Evolutionary conservation across 2,329 filamentous ascomycete species (phyloP).

Genomic region (Bipolaris gigantea): DNA sequence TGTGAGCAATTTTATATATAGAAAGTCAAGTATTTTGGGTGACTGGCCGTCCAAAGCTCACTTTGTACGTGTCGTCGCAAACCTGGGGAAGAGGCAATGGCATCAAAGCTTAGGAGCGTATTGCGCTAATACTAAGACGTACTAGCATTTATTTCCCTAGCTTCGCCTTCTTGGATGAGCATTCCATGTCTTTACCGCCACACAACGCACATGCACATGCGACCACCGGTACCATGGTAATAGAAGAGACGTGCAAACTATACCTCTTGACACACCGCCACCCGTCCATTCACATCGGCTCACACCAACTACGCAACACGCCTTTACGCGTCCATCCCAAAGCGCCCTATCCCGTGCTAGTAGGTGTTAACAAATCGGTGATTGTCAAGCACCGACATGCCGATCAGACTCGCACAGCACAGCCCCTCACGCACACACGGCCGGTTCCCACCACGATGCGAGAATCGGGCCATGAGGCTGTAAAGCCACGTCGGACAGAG

Average conservation of each 20-base stretch:
- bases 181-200: not conserved
- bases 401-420: slow-evolving; percentile 1
- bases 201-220: slow-evolving; percentile 3
- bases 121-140: not conserved
- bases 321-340: not conserved
- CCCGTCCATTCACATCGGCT: not conserved
- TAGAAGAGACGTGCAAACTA: not conserved
- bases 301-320: not conserved
- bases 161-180: not conserved
- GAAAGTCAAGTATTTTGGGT: no score
- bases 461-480: not conserved
- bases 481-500: not conserved
- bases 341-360: not conserved
- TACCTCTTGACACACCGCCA: not conserved
- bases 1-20: not conserved
- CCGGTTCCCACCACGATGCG: not conserved
- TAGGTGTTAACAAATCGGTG: slow-evolving; percentile 8
- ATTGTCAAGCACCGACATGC: slow-evolving; percentile 11
- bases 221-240: not conserved
- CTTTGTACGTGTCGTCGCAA: not conserved
- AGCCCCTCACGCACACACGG: not conserved
- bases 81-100: no score
- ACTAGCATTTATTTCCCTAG: not conserved
- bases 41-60: not conserved
- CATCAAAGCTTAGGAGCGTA: no score